Percentiles rank a stretch among this genome's conserved stretches.
Evolutionary conservation across 2,329 filamentous ascomycete genomes (phyloP).

Genomic region (Stagonosporopsis chrysanthemi): DNA sequence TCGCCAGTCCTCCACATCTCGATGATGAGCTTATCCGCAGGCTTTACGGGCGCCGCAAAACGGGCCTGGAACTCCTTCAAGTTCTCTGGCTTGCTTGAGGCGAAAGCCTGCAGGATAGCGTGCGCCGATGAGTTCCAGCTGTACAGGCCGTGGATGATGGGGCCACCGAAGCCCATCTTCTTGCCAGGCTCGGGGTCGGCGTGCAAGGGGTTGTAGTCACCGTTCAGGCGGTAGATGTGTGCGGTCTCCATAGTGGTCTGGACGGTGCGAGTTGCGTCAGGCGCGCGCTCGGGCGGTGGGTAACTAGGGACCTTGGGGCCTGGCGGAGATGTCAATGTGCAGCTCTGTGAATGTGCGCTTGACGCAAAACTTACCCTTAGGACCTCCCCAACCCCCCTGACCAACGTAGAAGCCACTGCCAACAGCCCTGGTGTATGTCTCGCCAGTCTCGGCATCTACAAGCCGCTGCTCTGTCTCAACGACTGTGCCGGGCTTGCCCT

Average conservation of each 20-base stretch:
- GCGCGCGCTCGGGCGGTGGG: slow-evolving; percentile 75
- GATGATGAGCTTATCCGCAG: slow-evolving; percentile 81
- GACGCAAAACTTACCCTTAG: slow-evolving; percentile 70
- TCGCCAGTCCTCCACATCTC: slow-evolving; percentile 82
- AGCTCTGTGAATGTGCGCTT: neutral
- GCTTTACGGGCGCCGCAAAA: slow-evolving; percentile 84
- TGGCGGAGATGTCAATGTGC: slow-evolving; percentile 23
- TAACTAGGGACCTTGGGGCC: slow-evolving; percentile 77
- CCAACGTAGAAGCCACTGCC: slow-evolving; percentile 81
- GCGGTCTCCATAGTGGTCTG: slow-evolving; percentile 77
- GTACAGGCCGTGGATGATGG: slow-evolving; percentile 89
- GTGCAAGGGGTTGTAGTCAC: slow-evolving; percentile 94
- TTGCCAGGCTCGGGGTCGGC: slow-evolving; percentile 83
- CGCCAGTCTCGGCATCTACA: slow-evolving; percentile 72
- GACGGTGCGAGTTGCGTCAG: slow-evolving; percentile 74
- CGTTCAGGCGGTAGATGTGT: slow-evolving; percentile 72
- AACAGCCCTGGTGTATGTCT: slow-evolving; percentile 74
- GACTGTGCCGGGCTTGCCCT: slow-evolving; percentile 82
- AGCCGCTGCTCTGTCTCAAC: slow-evolving; percentile 80
- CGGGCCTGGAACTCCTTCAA: slow-evolving; percentile 88
- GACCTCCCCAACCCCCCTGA: slow-evolving; percentile 85
- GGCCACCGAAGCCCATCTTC: slow-evolving; percentile 90
- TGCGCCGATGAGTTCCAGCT: slow-evolving; percentile 84
- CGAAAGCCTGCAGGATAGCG: slow-evolving; percentile 74
- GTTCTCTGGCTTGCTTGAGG: slow-evolving; percentile 79